phyloP scores from a whole-genome alignment of 306 rosid species.

The Dicorynia guianensis region DNA sequence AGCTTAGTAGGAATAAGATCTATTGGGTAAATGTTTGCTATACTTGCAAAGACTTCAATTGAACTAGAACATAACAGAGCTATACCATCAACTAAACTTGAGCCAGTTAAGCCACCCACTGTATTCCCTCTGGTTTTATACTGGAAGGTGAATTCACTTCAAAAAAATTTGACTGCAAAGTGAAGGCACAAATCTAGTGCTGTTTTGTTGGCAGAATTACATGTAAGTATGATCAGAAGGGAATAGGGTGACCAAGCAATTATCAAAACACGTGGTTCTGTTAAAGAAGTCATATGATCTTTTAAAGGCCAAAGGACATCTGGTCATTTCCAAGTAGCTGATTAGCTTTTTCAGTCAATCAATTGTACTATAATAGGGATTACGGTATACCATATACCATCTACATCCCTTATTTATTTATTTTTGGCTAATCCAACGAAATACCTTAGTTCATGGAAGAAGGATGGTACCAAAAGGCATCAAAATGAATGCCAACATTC shows the following conservation, averaged over 20 bases:
- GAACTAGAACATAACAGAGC: conserved; percentile 23
- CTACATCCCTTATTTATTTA: no score
- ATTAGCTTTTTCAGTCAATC: conserved; percentile 3
- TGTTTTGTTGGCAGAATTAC: background rate
- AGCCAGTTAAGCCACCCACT: conserved; percentile 2
- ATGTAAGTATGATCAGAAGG: background rate
- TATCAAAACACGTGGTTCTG: background rate
- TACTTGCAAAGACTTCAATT: conserved; percentile 5
- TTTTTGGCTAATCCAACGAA: no score
- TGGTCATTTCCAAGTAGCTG: background rate
- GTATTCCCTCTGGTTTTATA: conserved; percentile 16
- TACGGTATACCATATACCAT: no score
- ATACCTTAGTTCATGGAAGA: conserved; percentile 13
- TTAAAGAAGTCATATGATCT: background rate
- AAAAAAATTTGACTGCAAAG: background rate
- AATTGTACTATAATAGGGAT: background rate
- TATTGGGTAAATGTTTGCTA: background rate
- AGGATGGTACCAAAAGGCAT: background rate
- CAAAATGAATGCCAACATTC: conserved; percentile 15
- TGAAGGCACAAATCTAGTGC: background rate
- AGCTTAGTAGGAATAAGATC: conserved; percentile 21
- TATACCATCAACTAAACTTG: background rate
- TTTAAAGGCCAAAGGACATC: conserved; percentile 3
- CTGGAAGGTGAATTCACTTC: conserved; percentile 11
- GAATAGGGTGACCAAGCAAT: background rate